phyloP scores from a whole-genome alignment of 75 land plant species.

The Ceratopteris richardii region DNA sequence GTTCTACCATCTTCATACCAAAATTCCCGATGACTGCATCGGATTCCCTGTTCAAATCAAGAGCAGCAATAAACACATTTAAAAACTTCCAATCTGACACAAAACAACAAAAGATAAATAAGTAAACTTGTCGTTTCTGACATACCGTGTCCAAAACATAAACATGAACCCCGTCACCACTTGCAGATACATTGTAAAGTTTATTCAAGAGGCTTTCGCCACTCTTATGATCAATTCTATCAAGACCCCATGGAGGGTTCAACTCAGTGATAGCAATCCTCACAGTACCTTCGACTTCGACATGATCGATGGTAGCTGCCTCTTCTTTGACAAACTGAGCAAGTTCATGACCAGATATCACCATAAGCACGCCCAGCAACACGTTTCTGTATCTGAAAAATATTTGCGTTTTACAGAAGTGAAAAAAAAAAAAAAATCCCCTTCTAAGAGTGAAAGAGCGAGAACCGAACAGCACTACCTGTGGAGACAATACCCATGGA shows the following conservation, averaged over 20 bases:
- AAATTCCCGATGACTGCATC: conserved; percentile 24
- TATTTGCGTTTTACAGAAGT: neutral
- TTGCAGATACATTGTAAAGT: conserved; percentile 4
- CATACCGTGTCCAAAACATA: conserved; percentile 26
- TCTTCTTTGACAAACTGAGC: conserved; percentile 2
- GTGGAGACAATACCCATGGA: conserved; percentile 16
- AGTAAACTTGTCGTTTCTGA: too few relatives aligned
- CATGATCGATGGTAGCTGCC: conserved; percentile 8
- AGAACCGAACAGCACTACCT: conserved; percentile 4
- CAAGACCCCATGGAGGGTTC: conserved; percentile 21
- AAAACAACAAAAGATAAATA: too few relatives aligned
- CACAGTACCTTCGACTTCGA: conserved; percentile 22
- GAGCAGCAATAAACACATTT: neutral
- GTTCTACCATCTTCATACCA: conserved; percentile 20
- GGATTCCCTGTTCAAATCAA: conserved; percentile 13
- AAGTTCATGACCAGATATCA: conserved; percentile 14
- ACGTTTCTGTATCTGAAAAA: conserved; percentile 15
- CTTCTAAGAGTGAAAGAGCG: neutral
- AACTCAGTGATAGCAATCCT: neutral
- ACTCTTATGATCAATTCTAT: conserved; percentile 19
- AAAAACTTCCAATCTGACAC: too few relatives aligned
- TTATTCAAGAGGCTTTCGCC: conserved; percentile 5
- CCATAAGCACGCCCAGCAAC: conserved; percentile 23
- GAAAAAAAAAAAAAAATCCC: neutral
- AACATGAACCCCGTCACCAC: conserved; percentile 21